Evolutionary conservation across 345 rosid species (phyloP).

Genomic region (Lenwebbia sp.): DNA sequence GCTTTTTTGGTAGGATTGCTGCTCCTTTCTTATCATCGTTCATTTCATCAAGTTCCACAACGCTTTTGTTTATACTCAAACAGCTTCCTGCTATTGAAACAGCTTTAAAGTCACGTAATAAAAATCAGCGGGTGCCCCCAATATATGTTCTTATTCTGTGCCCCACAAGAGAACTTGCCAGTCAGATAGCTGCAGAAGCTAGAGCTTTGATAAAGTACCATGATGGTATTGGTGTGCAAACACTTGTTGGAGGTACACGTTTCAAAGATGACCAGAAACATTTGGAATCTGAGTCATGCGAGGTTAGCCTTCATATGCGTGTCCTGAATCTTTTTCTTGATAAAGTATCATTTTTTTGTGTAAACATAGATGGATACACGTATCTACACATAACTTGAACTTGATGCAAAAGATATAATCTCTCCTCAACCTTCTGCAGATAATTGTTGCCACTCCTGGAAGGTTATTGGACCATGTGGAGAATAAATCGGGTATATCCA

Average conservation of each 20-base stretch:
- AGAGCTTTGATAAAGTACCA: slow-evolving; percentile 76
- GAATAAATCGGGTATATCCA: slow-evolving; percentile 67
- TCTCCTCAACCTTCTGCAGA: slow-evolving; percentile 21
- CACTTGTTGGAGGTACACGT: slow-evolving; percentile 87
- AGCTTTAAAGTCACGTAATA: slow-evolving; percentile 57
- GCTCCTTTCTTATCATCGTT: slow-evolving; percentile 1
- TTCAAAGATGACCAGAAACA: slow-evolving; percentile 88
- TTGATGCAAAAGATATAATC: not conserved
- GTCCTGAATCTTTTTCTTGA: not conserved
- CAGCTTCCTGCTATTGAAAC: slow-evolving; percentile 99
- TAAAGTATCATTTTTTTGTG: not conserved
- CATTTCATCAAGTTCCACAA: slow-evolving; percentile 3
- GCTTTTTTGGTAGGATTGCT: slow-evolving; percentile 70
- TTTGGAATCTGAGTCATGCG: slow-evolving; percentile 73
- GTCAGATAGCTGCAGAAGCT: slow-evolving; percentile 95
- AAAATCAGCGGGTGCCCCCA: slow-evolving; percentile 33
- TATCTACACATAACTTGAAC: not conserved
- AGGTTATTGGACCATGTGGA: slow-evolving; percentile 90
- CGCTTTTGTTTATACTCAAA: slow-evolving; percentile 37
- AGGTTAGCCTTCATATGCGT: slow-evolving; percentile 37
- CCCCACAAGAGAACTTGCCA: slow-evolving; percentile 91
- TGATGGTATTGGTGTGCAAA: slow-evolving; percentile 71
- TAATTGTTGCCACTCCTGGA: slow-evolving; percentile 94
- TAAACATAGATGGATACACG: not conserved
- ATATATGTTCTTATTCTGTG: slow-evolving; percentile 68